Base-by-base conservation (phyloP, 208 protist genomes). In the Angomonas deanei region DNA sequence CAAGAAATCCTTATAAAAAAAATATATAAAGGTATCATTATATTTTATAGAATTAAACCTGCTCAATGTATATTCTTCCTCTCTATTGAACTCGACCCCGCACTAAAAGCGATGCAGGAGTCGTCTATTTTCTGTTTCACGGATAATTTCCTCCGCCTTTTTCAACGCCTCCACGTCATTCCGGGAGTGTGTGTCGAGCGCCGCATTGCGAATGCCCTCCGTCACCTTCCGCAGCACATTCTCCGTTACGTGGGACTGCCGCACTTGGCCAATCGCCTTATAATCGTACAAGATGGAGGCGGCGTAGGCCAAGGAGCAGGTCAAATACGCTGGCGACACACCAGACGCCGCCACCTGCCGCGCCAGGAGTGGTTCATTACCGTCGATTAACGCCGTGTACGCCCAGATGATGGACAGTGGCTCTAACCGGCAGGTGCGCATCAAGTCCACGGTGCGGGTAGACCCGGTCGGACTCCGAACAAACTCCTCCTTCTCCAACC, bases 371-470 rank as follows among this genome's bases (percentile, higher is more conserved):
- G 42, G 23, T 4, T 50, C 17, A 10, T 13, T 10, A n/a, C 42
- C 23, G 5, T 50, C 42, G 19, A 50, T 50, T 3, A 50, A 19
- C 23, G 42, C 23, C 8, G 23, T 23, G 42, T 50, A 50, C 8
- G 17, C 42, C 42, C 42, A 50, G 5, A 50, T 13, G 8, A 50
- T 26, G 3, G 42, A 50, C 17, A 77, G 81, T 17, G 68, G 34
- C 47, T 92, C 86, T 10, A 93, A 84, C 26, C 71, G 68, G 69
- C 79, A 81, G 42, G 68, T 68, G 21, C 81, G 58, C n/a, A 96
- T 69, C 19, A 96, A 60, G 55, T 81, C 61, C 30, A 91, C 86
- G 26, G 77, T 78, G 2, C 69, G 28, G 15, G 61, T 49, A 17
- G 77, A 85, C 0, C 89, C 89, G 0, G 61, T 24, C 27, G 84